These are phyloP conservation scores for Lipomyces chichibuensis DNA, from an alignment of 805 yeast genomes.

Conservation along the genomic window DNA sequence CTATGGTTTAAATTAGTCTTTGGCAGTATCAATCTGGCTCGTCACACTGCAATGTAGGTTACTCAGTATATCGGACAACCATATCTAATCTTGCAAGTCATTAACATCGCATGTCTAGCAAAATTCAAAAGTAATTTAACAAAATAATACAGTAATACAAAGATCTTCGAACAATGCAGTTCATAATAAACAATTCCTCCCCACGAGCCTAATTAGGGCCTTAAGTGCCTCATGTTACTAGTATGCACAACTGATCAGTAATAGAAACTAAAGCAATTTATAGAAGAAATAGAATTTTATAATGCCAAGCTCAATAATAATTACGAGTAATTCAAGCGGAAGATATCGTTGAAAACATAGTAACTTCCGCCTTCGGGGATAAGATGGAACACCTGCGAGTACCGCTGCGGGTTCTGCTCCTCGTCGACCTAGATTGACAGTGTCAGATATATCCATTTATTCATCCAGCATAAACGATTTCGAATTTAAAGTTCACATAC, in stretches of 20 bases:
- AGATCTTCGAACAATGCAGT: too few species aligned
- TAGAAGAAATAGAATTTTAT: neutral
- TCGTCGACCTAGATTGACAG: slow-evolving; percentile 63
- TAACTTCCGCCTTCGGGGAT: slow-evolving; percentile 89
- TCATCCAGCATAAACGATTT: neutral
- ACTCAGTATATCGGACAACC: too few species aligned
- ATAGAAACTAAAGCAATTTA: neutral
- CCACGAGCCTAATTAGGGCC: too few species aligned
- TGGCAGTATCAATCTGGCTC: too few species aligned
- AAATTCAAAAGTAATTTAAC: too few species aligned
- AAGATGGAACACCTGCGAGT: slow-evolving; percentile 96
- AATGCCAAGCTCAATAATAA: neutral
- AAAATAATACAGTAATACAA: too few species aligned
- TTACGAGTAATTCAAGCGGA: slow-evolving; percentile 74
- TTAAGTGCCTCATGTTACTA: neutral
- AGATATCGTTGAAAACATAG: slow-evolving; percentile 94
- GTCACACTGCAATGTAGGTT: too few species aligned
- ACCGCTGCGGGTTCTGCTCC: slow-evolving; percentile 92
- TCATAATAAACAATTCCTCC: too few species aligned
- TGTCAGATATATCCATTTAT: neutral
- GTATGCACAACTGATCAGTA: neutral
- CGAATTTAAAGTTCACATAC: slow-evolving; percentile 37
- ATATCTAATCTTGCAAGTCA: too few species aligned
- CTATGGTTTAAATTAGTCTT: too few species aligned
- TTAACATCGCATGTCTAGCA: too few species aligned